phyloP scores from a whole-genome alignment of 1,284 basidiomycete genomes.

The Fomitiporia mediterranea region DNA sequence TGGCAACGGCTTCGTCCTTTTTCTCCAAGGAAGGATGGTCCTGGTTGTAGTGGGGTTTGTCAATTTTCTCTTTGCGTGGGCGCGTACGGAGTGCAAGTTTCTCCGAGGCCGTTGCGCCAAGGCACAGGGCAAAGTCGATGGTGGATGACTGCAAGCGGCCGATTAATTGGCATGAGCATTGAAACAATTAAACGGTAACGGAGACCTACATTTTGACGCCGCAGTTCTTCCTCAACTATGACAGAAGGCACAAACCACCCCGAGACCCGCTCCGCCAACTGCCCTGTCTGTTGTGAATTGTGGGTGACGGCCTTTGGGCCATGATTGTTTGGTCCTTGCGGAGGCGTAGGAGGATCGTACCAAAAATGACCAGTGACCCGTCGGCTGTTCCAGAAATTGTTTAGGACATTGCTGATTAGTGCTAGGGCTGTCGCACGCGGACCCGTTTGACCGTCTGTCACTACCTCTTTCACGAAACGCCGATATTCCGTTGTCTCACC shows the following conservation, averaged over 20 bases:
- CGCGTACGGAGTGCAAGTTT: conserved; percentile 72
- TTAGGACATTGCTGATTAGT: conserved; percentile 71
- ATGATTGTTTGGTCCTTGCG: conserved; percentile 35
- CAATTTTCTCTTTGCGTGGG: conserved; percentile 24
- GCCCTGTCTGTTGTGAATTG: conserved; percentile 73
- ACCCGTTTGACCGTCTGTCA: conserved; percentile 88
- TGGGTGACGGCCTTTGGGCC: conserved; percentile 58
- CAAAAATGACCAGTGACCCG: conserved; percentile 72
- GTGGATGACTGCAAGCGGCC: conserved; percentile 71
- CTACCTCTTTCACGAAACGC: conserved; percentile 91
- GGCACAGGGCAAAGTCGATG: conserved; percentile 94
- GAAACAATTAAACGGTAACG: conserved; percentile 18
- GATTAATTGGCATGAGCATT: conserved; percentile 16
- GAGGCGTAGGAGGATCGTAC: conserved; percentile 53
- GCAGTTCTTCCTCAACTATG: conserved; percentile 90
- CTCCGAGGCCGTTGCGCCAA: conserved; percentile 83
- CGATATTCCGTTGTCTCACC: conserved; percentile 94
- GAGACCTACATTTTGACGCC: conserved; percentile 87
- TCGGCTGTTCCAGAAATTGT: conserved; percentile 76
- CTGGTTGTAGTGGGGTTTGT: conserved; percentile 46
- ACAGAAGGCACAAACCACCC: conserved; percentile 91
- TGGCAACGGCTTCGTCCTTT: conserved; percentile 98
- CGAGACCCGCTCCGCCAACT: conserved; percentile 82
- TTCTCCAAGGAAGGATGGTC: conserved; percentile 70
- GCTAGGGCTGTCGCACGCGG: conserved; percentile 90